Evolutionary conservation across 2,329 filamentous ascomycete species (phyloP), one percentile per base, ranked within the genome.

Genomic region (Diaporthe velutina): DNA sequence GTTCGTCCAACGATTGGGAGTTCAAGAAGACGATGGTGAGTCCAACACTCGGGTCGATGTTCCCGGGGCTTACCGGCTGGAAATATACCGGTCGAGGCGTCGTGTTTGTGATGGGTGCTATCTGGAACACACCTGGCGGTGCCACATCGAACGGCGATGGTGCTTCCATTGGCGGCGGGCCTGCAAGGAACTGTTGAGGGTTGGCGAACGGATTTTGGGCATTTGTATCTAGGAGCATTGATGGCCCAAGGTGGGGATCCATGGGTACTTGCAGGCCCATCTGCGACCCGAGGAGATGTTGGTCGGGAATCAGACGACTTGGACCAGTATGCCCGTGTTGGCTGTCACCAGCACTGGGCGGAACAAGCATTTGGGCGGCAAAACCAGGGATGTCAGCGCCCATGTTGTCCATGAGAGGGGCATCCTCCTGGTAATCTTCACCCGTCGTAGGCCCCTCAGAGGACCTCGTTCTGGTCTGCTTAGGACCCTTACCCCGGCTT

Each of bases 21-120:
- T 85, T 84, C 64, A 96, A 83, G 19, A 92, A 92, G 45, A 88
- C 90, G 55, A 94, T 89, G 93, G 93, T 96, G 52, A 93, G 85
- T 78, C 86, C 88, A 78, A 81, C 82, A 74, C 80, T 86, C 75
- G 85, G 81, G 8, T 87, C 84, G 45, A 92, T 85, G 17, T 86
- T 88, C 4, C 92, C 94, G n/a, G 88, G 86, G 0, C 90, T 88
- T 77, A 93, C 90, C 7, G 94, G 86, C n/a, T 92, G 91, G 77
- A 96, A 89, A 83, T 92, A 95, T 17, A 94, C 88, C 3, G 92
- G 88, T 55, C 91, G 68, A 9, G 75, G 54, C 42, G 52, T 54
- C 72, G 74, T 67, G 52, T 68, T 70, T 30, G 74, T 55, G 66
- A 52, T 54, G 61, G 66, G 57, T 22, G 45, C 45, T 45, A 58